Base-by-base conservation (phyloP, 106 monocot species). In the Narthecium ossifragum region DNA sequence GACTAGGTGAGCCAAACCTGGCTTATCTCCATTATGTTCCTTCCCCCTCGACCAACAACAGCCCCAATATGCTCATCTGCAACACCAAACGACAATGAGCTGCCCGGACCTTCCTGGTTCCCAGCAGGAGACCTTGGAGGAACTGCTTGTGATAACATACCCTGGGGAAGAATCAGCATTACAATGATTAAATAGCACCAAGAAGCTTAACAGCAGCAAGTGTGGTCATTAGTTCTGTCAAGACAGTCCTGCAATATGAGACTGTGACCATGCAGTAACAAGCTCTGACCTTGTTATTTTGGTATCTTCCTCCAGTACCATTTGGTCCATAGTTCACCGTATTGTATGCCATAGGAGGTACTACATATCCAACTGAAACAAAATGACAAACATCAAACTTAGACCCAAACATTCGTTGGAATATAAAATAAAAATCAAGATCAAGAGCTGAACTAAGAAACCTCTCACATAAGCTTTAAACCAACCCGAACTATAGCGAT, bases 51-150 rank as follows among this genome's bases (percentile, higher is more conserved):
- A 50, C 98, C 98, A 25, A 99, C 76, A 53, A 99, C 85, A 64
- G 88, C 91, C 17, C 98, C 98, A 41, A 99, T 91, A 70, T 99
- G 98, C 57, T 99, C 98, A 51, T 99, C 98, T 23, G 98, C 87
- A 34, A 99, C 74, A 43, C 90, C 88, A 63, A 99, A 77, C 21
- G 84, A 88, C n/a, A 84, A 69, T 6, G 98, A 88, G 15, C 73
- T 82, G 14, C 67, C 68, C 31, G 55, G 80, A 12, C 60, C 73
- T 39, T 81, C 98, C 54, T 76, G 29, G 2, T 46, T 8, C 17
- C 65, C 73, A 51, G 51, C 64, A 49, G 72, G 50, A n/a, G 84
- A 69, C 49, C 84, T 75, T 27, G 34, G 28, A 33, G 63, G 45
- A 63, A 26, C 55, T 31, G 38, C 69, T 48, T 68, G 73, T 30